Percentiles rank a stretch among this genome's conserved stretches.
Conservation (phyloP, 2,329 filamentous ascomycete genomes). For the Pyrenophora teres region DNA sequence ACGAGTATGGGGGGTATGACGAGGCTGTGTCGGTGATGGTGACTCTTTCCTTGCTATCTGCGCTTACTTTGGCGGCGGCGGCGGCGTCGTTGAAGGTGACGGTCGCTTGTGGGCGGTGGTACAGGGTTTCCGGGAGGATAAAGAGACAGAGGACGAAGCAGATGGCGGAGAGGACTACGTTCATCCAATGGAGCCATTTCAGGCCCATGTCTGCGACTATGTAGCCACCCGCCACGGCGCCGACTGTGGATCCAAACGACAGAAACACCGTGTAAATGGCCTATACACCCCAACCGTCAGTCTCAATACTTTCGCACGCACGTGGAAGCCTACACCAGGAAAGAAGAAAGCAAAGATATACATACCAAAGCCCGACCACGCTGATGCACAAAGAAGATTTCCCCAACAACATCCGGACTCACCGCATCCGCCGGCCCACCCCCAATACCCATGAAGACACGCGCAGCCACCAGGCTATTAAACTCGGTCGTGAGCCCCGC, state of each 20-base stretch:
- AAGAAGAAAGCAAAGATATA: too few relatives aligned
- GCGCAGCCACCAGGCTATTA: constrained; percentile 45
- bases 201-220: constrained; percentile 46
- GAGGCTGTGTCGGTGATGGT: constrained; percentile 9
- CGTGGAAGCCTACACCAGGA: too few relatives aligned
- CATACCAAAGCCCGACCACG: constrained; percentile 48
- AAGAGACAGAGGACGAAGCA: constrained; percentile 43
- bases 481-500: constrained; percentile 47
- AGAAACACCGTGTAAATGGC: constrained; percentile 51
- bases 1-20: constrained; percentile 37
- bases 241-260: constrained; percentile 45
- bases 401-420: constrained; percentile 49
- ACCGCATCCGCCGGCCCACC: constrained; percentile 48
- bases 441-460: constrained; percentile 47
- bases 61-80: constrained; percentile 14
- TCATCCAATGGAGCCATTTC: constrained; percentile 50
- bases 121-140: constrained; percentile 49
- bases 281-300: constrained; percentile 13
- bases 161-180: constrained; percentile 43
- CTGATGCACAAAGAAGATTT: constrained; percentile 51
- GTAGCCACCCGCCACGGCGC: constrained; percentile 49
- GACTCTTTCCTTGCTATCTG: constrained; percentile 26
- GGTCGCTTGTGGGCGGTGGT: constrained; percentile 36
- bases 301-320: too few relatives aligned
- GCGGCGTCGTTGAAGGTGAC: constrained; percentile 18